These are phyloP conservation scores for Aspergillus quadrilineatus DNA, from an alignment of 2,329 filamentous ascomycete species.

Conservation along the genomic window DNA sequence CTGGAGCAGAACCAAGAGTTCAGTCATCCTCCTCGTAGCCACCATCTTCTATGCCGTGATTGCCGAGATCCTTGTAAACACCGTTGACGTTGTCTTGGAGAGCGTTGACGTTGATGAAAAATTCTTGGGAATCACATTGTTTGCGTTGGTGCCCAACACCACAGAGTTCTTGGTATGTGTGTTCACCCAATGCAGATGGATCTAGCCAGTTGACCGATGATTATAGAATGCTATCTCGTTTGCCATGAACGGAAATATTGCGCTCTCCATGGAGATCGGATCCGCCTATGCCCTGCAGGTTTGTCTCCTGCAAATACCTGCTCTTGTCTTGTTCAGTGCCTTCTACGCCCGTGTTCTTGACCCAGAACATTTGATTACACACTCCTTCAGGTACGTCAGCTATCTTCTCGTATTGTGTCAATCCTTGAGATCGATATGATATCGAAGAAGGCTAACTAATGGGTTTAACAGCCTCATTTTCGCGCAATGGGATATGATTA, in stretches of 20 bases:
- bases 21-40: conserved; percentile 81
- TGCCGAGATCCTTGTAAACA: conserved; percentile 94
- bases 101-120: conserved; percentile 94
- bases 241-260: conserved; percentile 99
- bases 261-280: conserved; percentile 97
- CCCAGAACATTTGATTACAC: conserved; percentile 51
- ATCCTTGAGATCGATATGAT: too few species aligned
- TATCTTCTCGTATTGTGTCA: background rate
- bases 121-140: conserved; percentile 93
- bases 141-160: conserved; percentile 95
- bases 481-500: conserved; percentile 99
- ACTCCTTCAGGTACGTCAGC: conserved; percentile 54
- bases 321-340: conserved; percentile 86
- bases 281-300: conserved; percentile 96
- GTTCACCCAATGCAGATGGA: background rate
- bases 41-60: conserved; percentile 95
- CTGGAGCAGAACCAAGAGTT: conserved; percentile 90
- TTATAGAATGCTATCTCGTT: conserved; percentile 92
- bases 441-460: background rate
- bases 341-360: conserved; percentile 62
- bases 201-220: background rate
- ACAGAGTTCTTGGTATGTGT: conserved; percentile 88
- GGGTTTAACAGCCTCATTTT: conserved; percentile 69
- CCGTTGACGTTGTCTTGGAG: conserved; percentile 91
- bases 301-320: conserved; percentile 89